Base-by-base conservation (phyloP, 1,139 yeast species). In the Nakaseomyces glabratus region DNA sequence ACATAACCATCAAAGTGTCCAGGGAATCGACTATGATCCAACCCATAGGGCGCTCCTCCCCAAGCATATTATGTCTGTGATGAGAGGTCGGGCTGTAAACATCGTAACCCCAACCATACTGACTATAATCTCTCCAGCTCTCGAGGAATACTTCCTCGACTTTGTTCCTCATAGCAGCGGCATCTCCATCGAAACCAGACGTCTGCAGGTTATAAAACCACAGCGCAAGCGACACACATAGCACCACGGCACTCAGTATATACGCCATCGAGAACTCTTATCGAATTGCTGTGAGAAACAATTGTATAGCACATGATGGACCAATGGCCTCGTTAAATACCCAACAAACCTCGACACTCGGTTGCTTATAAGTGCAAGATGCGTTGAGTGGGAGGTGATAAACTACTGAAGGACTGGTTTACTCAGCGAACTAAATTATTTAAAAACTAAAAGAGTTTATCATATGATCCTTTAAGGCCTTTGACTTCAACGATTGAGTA, bases 21-120 rank as follows among this genome's bases (percentile, higher is more conserved):
- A 90, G 60, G 1, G 93, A 69, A 57, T 88, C 97, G 6, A 88
- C 93, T 49, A 88, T 79, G 57, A 88, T 82, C 96, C 96, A 88
- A 2, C 98, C 98, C 47, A 88, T 61, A 1, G 97, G 96, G 6
- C 77, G 77, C 1, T 85, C 88, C 10, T 51, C 42, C 10, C 45
- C 36, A 6, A 52, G 47, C 86, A 85, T 81, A 51, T 85, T 82
- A 40, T 69, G 65, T n/a, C 85, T 86, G 1, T 50, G 56, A 36
- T 75, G 71, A 10, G 69, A 56, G 13, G 81, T 54, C 0, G 96
- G 84, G 18, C 63, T 60, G 49, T 77, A 82, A 3, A 73, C 69
- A 47, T 82, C 93, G 39, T 63, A 65, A 2, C 96, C 96, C 93
- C 93, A 86, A 0, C 84, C 97, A 48, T 81, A 68, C 34, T 67